phyloP scores from a whole-genome alignment of 2,329 filamentous ascomycete genomes.

The Cordyceps cicadae region DNA sequence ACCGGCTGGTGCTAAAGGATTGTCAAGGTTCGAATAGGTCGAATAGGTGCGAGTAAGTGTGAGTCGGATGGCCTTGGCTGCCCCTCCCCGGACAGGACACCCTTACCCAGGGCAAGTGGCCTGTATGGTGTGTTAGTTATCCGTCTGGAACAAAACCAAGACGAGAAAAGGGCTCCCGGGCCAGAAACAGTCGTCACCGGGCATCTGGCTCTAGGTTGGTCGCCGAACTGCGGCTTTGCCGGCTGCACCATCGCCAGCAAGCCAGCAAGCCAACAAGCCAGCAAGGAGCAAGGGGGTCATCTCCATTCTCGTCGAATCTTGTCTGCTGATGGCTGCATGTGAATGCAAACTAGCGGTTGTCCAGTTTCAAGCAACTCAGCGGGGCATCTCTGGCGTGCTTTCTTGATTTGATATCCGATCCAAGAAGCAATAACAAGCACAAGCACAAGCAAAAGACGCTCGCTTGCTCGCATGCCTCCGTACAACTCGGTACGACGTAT shows the following conservation, averaged over 20 bases:
- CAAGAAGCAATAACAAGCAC: too few relatives aligned
- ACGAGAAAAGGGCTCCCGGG: not conserved
- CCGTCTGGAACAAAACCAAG: not conserved
- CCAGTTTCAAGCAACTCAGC: not conserved
- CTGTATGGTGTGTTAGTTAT: not conserved
- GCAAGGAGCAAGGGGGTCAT: not conserved
- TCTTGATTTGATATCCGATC: constrained; percentile 4
- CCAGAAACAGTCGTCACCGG: not conserved
- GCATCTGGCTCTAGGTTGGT: not conserved
- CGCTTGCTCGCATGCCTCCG: too few relatives aligned
- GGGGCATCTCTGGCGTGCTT: not conserved
- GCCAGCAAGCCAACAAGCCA: too few relatives aligned
- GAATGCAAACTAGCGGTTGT: constrained; percentile 2
- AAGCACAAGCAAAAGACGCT: too few relatives aligned
- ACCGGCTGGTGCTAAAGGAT: not conserved
- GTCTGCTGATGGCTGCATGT: not conserved
- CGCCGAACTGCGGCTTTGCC: not conserved
- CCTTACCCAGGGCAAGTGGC: constrained; percentile 8
- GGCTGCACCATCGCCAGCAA: too few relatives aligned
- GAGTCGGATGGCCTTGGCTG: not conserved
- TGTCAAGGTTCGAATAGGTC: not conserved
- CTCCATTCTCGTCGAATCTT: constrained; percentile 1
- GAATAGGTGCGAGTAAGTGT: not conserved
- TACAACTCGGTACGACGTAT: not conserved
- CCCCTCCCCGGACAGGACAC: constrained; percentile 3